Conservation (phyloP, 305 asterid genomes). For the Fraxinus dipetala region DNA sequence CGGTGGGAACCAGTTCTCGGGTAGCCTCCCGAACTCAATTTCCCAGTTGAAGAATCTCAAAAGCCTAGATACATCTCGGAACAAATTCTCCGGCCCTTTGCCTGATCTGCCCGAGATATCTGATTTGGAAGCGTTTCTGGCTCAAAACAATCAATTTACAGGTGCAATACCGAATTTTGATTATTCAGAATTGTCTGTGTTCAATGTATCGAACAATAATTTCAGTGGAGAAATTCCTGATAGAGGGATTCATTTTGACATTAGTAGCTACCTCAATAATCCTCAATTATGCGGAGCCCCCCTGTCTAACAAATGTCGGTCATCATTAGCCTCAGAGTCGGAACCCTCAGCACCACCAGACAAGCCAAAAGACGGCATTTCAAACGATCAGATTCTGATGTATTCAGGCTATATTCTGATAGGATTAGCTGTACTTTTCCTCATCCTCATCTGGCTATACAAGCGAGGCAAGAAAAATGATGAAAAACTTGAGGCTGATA, state of each 20-base stretch:
- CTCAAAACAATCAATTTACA: conserved; percentile 35
- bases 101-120: conserved; percentile 39
- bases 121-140: conserved; percentile 33
- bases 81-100: conserved; percentile 40
- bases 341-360: not conserved
- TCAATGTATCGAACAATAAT: conserved; percentile 51
- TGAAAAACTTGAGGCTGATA: conserved; percentile 18
- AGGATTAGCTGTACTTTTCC: conserved; percentile 40
- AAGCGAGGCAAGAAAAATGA: conserved; percentile 33
- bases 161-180: conserved; percentile 37
- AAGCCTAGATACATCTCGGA: conserved; percentile 44
- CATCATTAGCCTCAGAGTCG: conserved; percentile 1
- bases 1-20: conserved; percentile 35
- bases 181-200: conserved; percentile 28
- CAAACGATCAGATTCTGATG: conserved; percentile 56
- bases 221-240: conserved; percentile 49
- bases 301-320: conserved; percentile 36
- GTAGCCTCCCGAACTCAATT: conserved; percentile 36
- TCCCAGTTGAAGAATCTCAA: conserved; percentile 38
- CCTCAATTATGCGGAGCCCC: conserved; percentile 53
- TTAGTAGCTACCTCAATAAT: conserved; percentile 39
- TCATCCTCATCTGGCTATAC: conserved; percentile 36
- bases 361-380: conserved; percentile 18
- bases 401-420: conserved; percentile 51
- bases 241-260: conserved; percentile 28